Evolutionary conservation across 2,329 filamentous ascomycete species (phyloP), one percentile per base, ranked within the genome.

Genomic region (Colletotrichum tanaceti): DNA sequence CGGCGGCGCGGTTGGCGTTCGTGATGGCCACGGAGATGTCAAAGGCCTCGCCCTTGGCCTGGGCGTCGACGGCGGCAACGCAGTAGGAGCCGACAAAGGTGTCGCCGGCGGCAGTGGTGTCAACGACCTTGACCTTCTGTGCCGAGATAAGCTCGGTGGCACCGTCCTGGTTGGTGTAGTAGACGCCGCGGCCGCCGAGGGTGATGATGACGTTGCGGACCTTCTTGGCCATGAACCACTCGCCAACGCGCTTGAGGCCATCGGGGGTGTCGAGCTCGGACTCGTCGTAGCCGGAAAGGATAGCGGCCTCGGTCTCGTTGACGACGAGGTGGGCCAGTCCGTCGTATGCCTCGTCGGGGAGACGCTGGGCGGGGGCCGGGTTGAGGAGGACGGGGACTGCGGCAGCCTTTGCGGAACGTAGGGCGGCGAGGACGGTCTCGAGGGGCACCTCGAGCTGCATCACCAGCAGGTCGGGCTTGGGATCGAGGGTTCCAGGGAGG

Each of bases 81-180:
- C 93, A 92, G 77, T 97, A 97, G 24, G 89, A 91, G 2, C 96
- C 95, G 5, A 97, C 93, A 80, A 98, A 98, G 0, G 95, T 98
- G 78, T 98, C 95, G 0, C 95, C 95, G 5, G 96, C 96, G 1
- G 92, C 95, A 9, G 95, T 98, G 1, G 95, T 98, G 78, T 98
- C 95, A 5, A 98, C 89, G 1, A 98, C 95, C 22, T 78, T 80
- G 4, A 93, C 91, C 78, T 91, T 91, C 70, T 87, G 85, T 0
- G 92, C 93, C 2, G 82, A 78, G 5, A 94, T 79, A 71, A 89
- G 75, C 1, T 82, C 84, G 60, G 82, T 82, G 50, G 73, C 74
- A 28, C 77, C 79, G 3, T 70, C 73, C 50, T 72, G 79, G 22
- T 83, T 86, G 63, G 85, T 82, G 76, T 87, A 93, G 77, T 89